Base-by-base conservation (phyloP, 768 basidiomycete genomes). In the Agrocybe pediades region DNA sequence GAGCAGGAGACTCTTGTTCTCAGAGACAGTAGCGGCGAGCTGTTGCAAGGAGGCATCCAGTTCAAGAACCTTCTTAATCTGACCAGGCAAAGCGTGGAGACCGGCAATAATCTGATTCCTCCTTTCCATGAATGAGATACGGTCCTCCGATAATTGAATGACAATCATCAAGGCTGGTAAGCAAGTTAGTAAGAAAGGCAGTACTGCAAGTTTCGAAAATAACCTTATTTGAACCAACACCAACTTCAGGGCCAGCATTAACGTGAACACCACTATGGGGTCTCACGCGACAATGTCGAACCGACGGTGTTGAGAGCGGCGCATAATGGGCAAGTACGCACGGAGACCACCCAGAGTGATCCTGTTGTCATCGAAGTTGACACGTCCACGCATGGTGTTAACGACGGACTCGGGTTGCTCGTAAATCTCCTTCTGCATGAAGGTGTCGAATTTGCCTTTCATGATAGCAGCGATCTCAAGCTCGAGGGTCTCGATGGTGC, bases 401-500 rank as follows among this genome's bases (percentile, higher is more conserved):
- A 98, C 94, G 58, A 98, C 97, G 23, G 94, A 96, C 68, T 99
- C 97, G 46, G 97, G 96, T 71, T 98, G 96, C 68, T 98, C 92
- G 78, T 94, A 98, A 63, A 98, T 98, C 73, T 99, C 97, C 78
- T 99, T 99, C 71, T 98, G 96, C 97, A 99, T 99, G 77, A 99
- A 99, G 68, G 96, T 95, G 68, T 93, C 93, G 70, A 98, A 99
- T 73, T 95, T 93, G 68, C 97, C 97, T 82, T 99, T 99, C 97
- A 98, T 98, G 77, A 99, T 98, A 61, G 96, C 97, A n/a, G 96
- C 96, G 42, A 99, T 85, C 74, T 99, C 97, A 60, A 99, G 86
- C 74, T 98, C 97, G 62, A 99, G 86, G 5, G 95, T 97, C 77
- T 98, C 97, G 71, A 99, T 98, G 60, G 85, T 93, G 61, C 97